Evolutionary conservation across 805 yeast species (phyloP).

Genomic region (Metschnikowia cerradonensis): DNA sequence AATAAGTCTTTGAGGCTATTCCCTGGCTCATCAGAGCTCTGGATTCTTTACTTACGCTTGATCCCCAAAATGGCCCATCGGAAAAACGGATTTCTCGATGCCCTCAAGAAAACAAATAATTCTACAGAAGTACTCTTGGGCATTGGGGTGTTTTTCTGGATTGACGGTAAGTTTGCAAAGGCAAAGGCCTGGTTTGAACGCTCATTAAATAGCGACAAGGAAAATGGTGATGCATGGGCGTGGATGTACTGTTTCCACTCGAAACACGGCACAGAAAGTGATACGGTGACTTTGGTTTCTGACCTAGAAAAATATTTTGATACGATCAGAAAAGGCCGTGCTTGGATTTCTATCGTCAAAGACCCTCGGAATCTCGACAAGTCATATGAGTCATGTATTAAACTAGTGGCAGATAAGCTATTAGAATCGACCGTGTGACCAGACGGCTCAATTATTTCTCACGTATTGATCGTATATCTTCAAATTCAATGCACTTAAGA

Average conservation of each 20-base stretch:
- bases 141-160: slow-evolving; percentile 67
- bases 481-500: slow-evolving; percentile 69
- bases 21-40: slow-evolving; percentile 57
- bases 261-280: slow-evolving; percentile 9
- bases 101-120: slow-evolving; percentile 63
- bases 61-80: slow-evolving; percentile 47
- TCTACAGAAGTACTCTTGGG: slow-evolving; percentile 53
- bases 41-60: slow-evolving; percentile 58
- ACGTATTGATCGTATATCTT: slow-evolving; percentile 50
- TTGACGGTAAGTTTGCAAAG: slow-evolving; percentile 56
- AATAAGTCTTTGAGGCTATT: slow-evolving; percentile 55
- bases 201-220: slow-evolving; percentile 51
- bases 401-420: slow-evolving; percentile 22
- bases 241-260: slow-evolving; percentile 43
- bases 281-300: slow-evolving; percentile 1
- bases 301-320: slow-evolving; percentile 5
- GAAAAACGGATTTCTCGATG: slow-evolving; percentile 61
- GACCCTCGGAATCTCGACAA: slow-evolving; percentile 43
- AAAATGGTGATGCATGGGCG: slow-evolving; percentile 76
- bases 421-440: neutral
- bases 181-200: slow-evolving; percentile 74
- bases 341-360: slow-evolving; percentile 55
- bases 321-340: slow-evolving; percentile 54
- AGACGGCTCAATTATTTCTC: neutral
- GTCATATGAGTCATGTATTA: slow-evolving; percentile 38